Conservation (phyloP, 73 alveolate species). For the Paramecium bursaria region DNA sequence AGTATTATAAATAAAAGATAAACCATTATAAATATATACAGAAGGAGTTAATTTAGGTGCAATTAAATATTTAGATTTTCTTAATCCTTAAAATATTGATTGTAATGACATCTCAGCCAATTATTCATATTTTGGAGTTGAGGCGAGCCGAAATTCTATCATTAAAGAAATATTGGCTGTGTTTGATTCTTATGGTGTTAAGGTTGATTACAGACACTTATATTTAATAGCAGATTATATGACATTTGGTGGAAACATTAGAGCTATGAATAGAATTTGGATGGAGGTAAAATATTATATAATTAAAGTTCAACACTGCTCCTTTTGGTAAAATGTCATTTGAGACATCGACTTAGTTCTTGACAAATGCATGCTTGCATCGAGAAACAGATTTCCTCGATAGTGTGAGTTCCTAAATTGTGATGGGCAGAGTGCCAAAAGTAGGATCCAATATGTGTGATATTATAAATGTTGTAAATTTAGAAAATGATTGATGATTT, state of each 20-base stretch:
- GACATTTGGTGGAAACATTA: slow-evolving; percentile 96
- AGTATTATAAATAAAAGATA: slow-evolving; percentile 73
- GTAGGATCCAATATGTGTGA: slow-evolving; percentile 86
- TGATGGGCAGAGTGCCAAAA: slow-evolving; percentile 83
- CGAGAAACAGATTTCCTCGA: slow-evolving; percentile 77
- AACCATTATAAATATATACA: slow-evolving; percentile 73
- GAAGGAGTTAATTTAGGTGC: slow-evolving; percentile 96
- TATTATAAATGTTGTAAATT: no score
- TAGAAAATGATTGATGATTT: no score
- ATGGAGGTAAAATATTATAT: slow-evolving; percentile 53
- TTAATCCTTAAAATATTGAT: slow-evolving; percentile 89
- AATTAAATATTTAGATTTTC: slow-evolving; percentile 81
- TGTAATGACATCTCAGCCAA: slow-evolving; percentile 94
- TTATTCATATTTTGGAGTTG: slow-evolving; percentile 94
- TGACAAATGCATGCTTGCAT: slow-evolving; percentile 72
- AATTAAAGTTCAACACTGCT: slow-evolving; percentile 60
- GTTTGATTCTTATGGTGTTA: slow-evolving; percentile 95
- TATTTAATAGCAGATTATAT: slow-evolving; percentile 96
- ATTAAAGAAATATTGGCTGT: slow-evolving; percentile 94
- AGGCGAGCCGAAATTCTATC: slow-evolving; percentile 95
- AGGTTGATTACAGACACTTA: slow-evolving; percentile 96
- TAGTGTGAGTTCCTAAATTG: slow-evolving; percentile 77
- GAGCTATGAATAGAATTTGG: slow-evolving; percentile 75
- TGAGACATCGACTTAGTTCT: slow-evolving; percentile 77
- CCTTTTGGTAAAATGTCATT: slow-evolving; percentile 86